Evolutionary conservation across 2,329 filamentous ascomycete genomes (phyloP).

Genomic region (Pyrenophora teres): DNA sequence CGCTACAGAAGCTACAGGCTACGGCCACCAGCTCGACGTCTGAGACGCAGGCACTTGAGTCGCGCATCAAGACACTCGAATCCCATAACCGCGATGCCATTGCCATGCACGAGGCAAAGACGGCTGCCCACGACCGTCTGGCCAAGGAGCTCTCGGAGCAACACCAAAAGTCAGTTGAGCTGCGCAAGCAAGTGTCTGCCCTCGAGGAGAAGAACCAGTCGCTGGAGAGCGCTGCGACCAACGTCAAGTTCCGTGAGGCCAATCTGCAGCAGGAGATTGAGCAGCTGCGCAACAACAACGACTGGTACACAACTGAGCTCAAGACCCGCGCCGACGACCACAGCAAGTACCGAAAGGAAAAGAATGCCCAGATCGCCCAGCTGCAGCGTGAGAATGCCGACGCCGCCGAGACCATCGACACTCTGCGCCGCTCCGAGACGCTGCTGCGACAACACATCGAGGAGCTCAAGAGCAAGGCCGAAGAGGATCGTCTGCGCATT

Average conservation of each 20-base stretch:
- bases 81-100: conserved; percentile 90
- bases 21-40: conserved; percentile 73
- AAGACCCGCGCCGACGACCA: conserved; percentile 88
- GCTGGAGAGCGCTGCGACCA: conserved; percentile 77
- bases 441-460: conserved; percentile 80
- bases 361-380: conserved; percentile 84
- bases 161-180: conserved; percentile 83
- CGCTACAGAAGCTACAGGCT: conserved; percentile 77
- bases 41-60: conserved; percentile 75
- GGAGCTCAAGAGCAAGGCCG: conserved; percentile 82
- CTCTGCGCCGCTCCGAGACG: conserved; percentile 77
- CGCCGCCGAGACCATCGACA: conserved; percentile 74
- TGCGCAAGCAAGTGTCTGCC: conserved; percentile 79
- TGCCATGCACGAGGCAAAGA: conserved; percentile 87
- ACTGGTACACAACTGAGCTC: conserved; percentile 90
- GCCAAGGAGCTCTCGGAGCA: conserved; percentile 85
- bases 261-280: conserved; percentile 89
- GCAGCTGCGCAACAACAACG: conserved; percentile 83
- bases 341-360: conserved; percentile 91
- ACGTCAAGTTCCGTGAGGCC: conserved; percentile 88
- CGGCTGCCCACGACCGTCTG: conserved; percentile 80
- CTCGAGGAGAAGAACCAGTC: conserved; percentile 84
- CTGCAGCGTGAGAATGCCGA: conserved; percentile 90
- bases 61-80: conserved; percentile 85
- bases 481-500: conserved; percentile 79